Evolutionary conservation across 108 stramenopile genomes (phyloP), one percentile per base, ranked within the genome.

Genomic region (Cyclostephanos tholiformis): DNA sequence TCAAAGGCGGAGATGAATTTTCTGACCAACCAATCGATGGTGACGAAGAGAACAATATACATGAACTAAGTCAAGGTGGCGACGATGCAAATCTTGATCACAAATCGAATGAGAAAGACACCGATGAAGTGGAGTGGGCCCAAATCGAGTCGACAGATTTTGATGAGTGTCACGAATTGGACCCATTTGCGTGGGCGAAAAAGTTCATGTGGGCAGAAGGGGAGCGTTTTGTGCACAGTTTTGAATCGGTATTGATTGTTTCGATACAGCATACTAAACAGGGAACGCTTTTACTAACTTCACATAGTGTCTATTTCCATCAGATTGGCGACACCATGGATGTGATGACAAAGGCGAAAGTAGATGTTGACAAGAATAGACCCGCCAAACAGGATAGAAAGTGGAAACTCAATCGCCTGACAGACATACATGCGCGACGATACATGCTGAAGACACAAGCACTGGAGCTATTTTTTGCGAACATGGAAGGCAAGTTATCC

Each of bases 391-490:
- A 77, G 36, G 75, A 85, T 41, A 79, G 44, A 64, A 85, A 88
- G 65, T 95, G 94, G 94, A 82, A 80, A 23, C 80, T 95, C 52
- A 84, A 72, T 81, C 73, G 87, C 22, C 65, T 95, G 56, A 84
- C 81, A 19, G 90, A 92, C 61, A 79, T 93, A 1, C 89, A 91
- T 60, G 93, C 89, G n/a, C 89, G 98, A n/a, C 81, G 97, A 25
- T 97, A 94, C 76, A 89, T 97, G 84, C 82, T 97, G 52, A 86
- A 93, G 52, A 77, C 91, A 32, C 95, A 94, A 55, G 97, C 94
- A 0, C 44, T 98, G 23, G 97, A 98, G 72, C 72, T 98, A 26
- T 98, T 98, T 74, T 96, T 97, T 67, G 78, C 88, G 4, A 91
- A 94, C 66, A 84, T 84, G 64, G 68, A 87, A 51, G 93, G 59